Conservation (phyloP, 2,329 filamentous ascomycete genomes). For the Ambrosiella beaveri region DNA sequence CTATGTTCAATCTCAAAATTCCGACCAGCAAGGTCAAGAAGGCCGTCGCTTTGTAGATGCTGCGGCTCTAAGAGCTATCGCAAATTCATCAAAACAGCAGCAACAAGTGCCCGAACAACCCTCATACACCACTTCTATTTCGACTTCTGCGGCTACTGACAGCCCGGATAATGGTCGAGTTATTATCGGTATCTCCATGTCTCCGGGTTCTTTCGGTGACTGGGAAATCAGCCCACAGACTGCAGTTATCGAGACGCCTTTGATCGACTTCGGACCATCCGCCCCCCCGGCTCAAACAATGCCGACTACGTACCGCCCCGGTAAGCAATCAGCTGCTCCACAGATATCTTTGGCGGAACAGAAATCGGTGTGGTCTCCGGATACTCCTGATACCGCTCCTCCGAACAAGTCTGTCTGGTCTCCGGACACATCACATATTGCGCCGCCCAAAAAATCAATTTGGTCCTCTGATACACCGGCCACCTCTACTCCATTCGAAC, state of each 20-base stretch:
- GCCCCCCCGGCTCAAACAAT: constrained; percentile 14
- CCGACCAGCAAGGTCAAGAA: constrained; percentile 11
- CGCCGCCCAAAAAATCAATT: constrained; percentile 19
- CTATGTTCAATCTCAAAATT: constrained; percentile 10
- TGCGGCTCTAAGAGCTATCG: constrained; percentile 41
- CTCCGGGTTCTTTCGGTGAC: constrained; percentile 26
- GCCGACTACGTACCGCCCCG: neutral
- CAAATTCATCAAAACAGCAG: constrained; percentile 35
- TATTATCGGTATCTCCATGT: constrained; percentile 52
- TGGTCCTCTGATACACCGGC: constrained; percentile 48
- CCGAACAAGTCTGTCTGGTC: constrained; percentile 29
- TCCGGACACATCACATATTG: constrained; percentile 26
- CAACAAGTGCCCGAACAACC: neutral
- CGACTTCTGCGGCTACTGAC: neutral
- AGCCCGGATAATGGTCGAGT: constrained; percentile 40
- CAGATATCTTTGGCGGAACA: constrained; percentile 3
- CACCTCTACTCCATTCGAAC: constrained; percentile 23
- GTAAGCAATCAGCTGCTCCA: constrained; percentile 1
- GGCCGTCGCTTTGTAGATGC: constrained; percentile 37
- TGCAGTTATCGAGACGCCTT: constrained; percentile 25
- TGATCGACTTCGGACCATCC: constrained; percentile 17
- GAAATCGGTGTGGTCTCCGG: constrained; percentile 35
- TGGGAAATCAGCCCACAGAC: constrained; percentile 32
- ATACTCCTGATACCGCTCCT: constrained; percentile 33
- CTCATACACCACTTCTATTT: neutral